These are phyloP conservation scores for Debaryomyces maramus DNA, from an alignment of 805 yeast species.

Conservation along the genomic window DNA sequence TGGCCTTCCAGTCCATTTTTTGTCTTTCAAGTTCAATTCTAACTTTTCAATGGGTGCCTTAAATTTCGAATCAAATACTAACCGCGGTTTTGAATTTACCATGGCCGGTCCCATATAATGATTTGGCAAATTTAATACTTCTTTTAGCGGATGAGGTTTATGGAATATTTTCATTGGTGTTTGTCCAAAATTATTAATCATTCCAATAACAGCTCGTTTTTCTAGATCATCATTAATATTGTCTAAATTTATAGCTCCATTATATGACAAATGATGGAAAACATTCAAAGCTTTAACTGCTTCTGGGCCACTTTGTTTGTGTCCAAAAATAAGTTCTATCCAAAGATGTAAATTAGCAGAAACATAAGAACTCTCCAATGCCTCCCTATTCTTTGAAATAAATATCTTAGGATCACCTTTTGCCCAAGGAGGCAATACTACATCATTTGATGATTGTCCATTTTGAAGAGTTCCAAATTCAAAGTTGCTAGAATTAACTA, in stretches of 20 bases:
- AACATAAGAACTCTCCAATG: constrained; percentile 80
- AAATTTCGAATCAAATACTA: constrained; percentile 45
- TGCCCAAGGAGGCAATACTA: constrained; percentile 81
- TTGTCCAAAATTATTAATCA: constrained; percentile 90
- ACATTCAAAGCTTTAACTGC: constrained; percentile 72
- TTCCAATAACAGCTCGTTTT: constrained; percentile 73
- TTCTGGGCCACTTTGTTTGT: constrained; percentile 68
- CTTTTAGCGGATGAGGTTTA: constrained; percentile 62
- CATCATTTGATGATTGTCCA: constrained; percentile 60
- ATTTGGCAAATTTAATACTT: constrained; percentile 35
- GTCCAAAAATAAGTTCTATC: constrained; percentile 86
- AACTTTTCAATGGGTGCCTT: constrained; percentile 42
- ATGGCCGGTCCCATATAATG: constrained; percentile 32
- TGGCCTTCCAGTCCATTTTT: constrained; percentile 56
- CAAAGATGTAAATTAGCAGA: constrained; percentile 74
- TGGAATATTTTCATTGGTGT: constrained; percentile 75
- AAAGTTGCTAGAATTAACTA: constrained; percentile 62
- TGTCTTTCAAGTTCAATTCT: constrained; percentile 42
- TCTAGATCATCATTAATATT: constrained; percentile 71
- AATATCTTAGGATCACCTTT: constrained; percentile 72
- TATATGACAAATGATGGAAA: constrained; percentile 80
- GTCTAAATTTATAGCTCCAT: constrained; percentile 80
- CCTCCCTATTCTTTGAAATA: constrained; percentile 74
- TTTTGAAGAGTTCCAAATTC: constrained; percentile 72
- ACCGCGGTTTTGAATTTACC: constrained; percentile 33